Evolutionary conservation across 1,284 basidiomycete genomes (phyloP), one percentile per base, ranked within the genome.

Genomic region (Heterobasidion annosum): DNA sequence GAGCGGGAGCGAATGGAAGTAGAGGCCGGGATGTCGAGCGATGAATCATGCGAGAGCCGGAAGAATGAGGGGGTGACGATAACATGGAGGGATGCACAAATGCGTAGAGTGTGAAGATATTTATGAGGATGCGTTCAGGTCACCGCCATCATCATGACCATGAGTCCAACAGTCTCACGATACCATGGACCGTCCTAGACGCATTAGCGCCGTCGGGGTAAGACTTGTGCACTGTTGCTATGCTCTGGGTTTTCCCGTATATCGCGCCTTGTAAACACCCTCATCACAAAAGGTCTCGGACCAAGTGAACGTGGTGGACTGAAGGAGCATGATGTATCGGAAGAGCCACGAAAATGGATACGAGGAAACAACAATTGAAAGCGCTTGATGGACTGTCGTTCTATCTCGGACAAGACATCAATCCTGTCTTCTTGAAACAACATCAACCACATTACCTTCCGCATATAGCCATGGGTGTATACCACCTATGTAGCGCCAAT

Each of bases 21-120:
- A 53, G n/a, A 7, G 37, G 37, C 37, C 37, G 10, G 12, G 51
- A 53, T 34, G 33, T 53, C 25, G 51, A 47, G 18, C 51, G 51
- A 34, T 18, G 51, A 16, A 53, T 32, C 33, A 32, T 47, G 34
- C 51, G 51, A 19, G 40, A 34, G 25, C 44, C 35, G 42, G 44
- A 18, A n/a, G 32, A 37, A 18, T 46, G 44, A 34, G 33, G 15
- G 51, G 35, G n/a, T 18, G 34, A 34, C n/a, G 48, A 13, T 3
- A 13, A 34, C 48, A 50, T 50, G 16, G 18, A 18, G 10, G 13
- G 25, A 47, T 10, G 25, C 13, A 47, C 5, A 32, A 16, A 47
- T 18, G 34, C n/a, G 48, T 34, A 15, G 19, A 50, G 33, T 15
- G 25, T 16, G 33, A 50, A 34, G 37, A 10, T 10, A 40, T n/a